A percentile compares a stretch with the other conserved stretches of the same genome.
These are phyloP conservation scores for Axilococcus clingmanii DNA, from an alignment of 139 green algal genomes.

Conservation along the genomic window DNA sequence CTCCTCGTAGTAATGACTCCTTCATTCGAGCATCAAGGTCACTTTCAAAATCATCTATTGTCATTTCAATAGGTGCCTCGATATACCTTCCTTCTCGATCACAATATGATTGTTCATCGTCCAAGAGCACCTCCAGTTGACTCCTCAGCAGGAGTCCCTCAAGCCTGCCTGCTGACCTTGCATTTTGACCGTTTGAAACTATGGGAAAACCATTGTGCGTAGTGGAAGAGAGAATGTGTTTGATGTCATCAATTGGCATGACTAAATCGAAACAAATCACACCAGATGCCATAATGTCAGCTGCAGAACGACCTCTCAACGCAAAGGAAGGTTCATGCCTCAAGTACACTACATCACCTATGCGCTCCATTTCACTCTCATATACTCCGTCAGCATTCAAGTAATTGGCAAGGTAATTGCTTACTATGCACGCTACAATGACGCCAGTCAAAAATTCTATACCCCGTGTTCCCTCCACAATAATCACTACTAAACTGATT, in stretches of 20 bases:
- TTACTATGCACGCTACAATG: slow-evolving; percentile 67
- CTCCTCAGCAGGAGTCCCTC: slow-evolving; percentile 73
- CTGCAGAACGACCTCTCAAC: slow-evolving; percentile 41
- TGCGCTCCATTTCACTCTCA: slow-evolving; percentile 74
- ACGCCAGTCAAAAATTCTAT: slow-evolving; percentile 80
- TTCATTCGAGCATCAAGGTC: neutral
- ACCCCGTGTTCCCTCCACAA: slow-evolving; percentile 59
- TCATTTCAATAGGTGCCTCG: slow-evolving; percentile 16
- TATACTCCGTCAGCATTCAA: slow-evolving; percentile 80
- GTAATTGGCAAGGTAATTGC: slow-evolving; percentile 69
- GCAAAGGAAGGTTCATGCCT: slow-evolving; percentile 54
- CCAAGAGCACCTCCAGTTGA: slow-evolving; percentile 74
- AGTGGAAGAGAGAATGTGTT: slow-evolving; percentile 48
- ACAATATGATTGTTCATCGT: slow-evolving; percentile 26
- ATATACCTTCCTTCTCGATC: slow-evolving; percentile 21
- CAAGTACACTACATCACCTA: slow-evolving; percentile 70
- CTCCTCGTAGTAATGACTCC: neutral
- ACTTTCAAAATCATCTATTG: neutral
- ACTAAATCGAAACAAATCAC: slow-evolving; percentile 50
- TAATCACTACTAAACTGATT: slow-evolving; percentile 82
- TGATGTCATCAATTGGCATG: slow-evolving; percentile 43
- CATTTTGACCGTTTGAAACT: neutral
- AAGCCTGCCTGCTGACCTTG: slow-evolving; percentile 17
- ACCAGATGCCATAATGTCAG: slow-evolving; percentile 54
- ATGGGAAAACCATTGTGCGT: slow-evolving; percentile 88